Conservation (phyloP, 352 stramenopile genomes). For the Pythium pyrilobum region DNA sequence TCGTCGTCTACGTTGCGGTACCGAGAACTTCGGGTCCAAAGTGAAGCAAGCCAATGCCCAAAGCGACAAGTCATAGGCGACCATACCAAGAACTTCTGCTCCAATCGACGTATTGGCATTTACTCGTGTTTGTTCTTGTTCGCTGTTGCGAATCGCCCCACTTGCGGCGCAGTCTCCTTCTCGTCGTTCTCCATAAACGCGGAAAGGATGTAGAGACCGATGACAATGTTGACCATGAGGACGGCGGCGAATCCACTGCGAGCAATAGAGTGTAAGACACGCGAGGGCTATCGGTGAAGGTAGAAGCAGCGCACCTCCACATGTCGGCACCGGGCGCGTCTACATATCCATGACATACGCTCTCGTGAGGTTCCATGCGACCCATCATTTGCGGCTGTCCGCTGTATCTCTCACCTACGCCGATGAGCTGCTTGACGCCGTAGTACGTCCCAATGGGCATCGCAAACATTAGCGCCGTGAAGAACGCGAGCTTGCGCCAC, state of each 20-base stretch:
- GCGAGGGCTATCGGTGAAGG: too few relatives aligned
- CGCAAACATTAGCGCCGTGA: slow-evolving; percentile 64
- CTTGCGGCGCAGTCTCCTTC: slow-evolving; percentile 40
- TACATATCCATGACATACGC: too few relatives aligned
- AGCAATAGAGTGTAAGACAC: neutral
- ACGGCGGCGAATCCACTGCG: slow-evolving; percentile 64
- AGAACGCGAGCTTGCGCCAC: slow-evolving; percentile 63
- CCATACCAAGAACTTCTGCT: too few relatives aligned
- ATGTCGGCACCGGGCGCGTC: slow-evolving; percentile 37
- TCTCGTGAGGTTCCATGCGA: too few relatives aligned
- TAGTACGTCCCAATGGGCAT: slow-evolving; percentile 66
- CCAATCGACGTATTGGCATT: neutral
- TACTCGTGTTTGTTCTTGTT: slow-evolving; percentile 37
- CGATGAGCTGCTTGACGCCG: slow-evolving; percentile 41
- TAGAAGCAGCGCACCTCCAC: slow-evolving; percentile 47
- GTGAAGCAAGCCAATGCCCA: too few relatives aligned
- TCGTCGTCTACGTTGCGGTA: slow-evolving; percentile 6
- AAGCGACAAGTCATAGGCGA: too few relatives aligned
- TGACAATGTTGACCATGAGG: slow-evolving; percentile 71
- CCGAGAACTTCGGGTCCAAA: neutral
- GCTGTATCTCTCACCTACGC: slow-evolving; percentile 33
- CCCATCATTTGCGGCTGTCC: too few relatives aligned
- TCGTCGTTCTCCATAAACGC: slow-evolving; percentile 54
- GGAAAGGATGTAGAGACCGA: slow-evolving; percentile 71
- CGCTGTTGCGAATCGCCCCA: slow-evolving; percentile 49